phyloP scores from a whole-genome alignment of 1,284 basidiomycete species.

The Athelia psychrophila region DNA sequence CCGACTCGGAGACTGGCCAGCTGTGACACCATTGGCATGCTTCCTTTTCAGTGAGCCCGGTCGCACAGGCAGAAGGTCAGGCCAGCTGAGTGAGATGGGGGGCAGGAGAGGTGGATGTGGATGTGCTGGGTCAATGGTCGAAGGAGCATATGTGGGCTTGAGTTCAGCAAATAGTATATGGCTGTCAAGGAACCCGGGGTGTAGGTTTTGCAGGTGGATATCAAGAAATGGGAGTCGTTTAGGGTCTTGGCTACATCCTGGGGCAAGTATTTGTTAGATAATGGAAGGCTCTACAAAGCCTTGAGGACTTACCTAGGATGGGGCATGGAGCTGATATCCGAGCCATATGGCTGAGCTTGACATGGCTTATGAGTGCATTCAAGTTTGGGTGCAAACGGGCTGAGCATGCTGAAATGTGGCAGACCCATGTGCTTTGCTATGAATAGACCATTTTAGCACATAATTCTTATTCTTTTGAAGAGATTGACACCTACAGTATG shows the following conservation, averaged over 20 bases:
- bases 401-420: conserved; percentile 6
- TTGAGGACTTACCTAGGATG: not conserved
- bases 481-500: not conserved
- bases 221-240: not conserved
- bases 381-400: conserved; percentile 6
- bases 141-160: not conserved
- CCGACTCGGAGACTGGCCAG: not conserved
- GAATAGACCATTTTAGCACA: not conserved
- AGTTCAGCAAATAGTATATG: not conserved
- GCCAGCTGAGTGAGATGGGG: not conserved
- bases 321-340: conserved; percentile 9
- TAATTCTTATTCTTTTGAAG: not conserved
- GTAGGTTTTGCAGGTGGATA: not conserved
- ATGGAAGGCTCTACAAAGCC: too few relatives aligned
- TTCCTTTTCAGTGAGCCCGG: not conserved
- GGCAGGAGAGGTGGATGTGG: not conserved
- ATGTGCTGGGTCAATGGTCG: not conserved
- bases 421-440: conserved; percentile 1
- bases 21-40: not conserved
- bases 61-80: not conserved
- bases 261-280: too few relatives aligned
- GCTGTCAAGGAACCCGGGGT: not conserved
- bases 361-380: conserved; percentile 5
- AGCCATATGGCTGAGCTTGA: conserved; percentile 9
- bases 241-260: too few relatives aligned